These are phyloP conservation scores for Hericium alpestre DNA, from an alignment of 768 basidiomycete species.

Conservation along the genomic window DNA sequence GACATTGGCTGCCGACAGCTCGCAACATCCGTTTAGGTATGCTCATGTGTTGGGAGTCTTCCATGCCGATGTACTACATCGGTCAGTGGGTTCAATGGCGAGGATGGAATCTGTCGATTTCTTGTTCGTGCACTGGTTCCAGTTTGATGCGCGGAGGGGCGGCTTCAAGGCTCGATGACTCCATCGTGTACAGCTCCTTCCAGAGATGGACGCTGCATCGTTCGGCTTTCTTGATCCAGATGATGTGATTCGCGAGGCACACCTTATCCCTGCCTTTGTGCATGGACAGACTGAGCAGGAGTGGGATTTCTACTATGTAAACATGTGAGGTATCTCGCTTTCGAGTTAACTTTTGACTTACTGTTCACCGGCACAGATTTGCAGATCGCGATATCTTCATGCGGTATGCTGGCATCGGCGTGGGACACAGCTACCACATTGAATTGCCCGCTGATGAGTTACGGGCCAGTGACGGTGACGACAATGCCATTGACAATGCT, in stretches of 20 bases:
- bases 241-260: neutral
- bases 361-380: constrained; percentile 14
- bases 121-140: constrained; percentile 27
- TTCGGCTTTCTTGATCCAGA: neutral
- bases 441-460: neutral
- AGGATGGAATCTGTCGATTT: constrained; percentile 18
- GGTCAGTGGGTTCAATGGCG: neutral
- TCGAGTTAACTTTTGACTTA: neutral
- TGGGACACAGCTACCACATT: constrained; percentile 18
- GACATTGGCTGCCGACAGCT: constrained; percentile 4
- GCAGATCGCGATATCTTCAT: constrained; percentile 24
- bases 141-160: neutral
- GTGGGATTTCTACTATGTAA: constrained; percentile 24
- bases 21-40: constrained; percentile 20
- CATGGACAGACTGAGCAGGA: constrained; percentile 15
- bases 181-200: constrained; percentile 12
- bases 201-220: neutral
- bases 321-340: constrained; percentile 18
- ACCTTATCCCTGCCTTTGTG: neutral
- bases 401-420: constrained; percentile 17
- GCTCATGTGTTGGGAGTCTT: constrained; percentile 20
- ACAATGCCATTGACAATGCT: neutral
- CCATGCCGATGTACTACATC: constrained; percentile 17
- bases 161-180: neutral
- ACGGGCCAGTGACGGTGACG: neutral